Percentiles rank a stretch among this genome's conserved stretches.
These are phyloP conservation scores for Ceratobasidium sp. DNA, from an alignment of 1,284 basidiomycete genomes.

Conservation along the genomic window DNA sequence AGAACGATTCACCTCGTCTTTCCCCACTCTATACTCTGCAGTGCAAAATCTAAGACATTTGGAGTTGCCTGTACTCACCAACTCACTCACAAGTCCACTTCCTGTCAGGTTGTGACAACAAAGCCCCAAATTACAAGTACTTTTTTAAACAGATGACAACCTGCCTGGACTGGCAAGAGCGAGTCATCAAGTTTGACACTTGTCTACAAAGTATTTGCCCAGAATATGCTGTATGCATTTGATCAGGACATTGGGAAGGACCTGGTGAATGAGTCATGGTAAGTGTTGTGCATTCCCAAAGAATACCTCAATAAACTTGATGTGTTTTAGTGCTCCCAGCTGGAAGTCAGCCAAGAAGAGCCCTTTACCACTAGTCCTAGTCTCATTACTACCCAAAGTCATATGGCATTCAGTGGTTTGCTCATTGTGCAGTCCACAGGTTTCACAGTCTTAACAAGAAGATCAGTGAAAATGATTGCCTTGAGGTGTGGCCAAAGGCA, in stretches of 20 bases:
- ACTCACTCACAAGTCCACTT: no score
- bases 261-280: neutral
- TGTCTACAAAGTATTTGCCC: neutral
- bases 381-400: neutral
- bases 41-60: no score
- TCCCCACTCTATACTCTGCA: no score
- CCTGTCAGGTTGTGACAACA: no score
- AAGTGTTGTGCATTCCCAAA: neutral
- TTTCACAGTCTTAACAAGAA: neutral
- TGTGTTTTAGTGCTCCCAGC: neutral
- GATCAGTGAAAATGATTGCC: neutral
- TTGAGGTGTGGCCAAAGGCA: neutral
- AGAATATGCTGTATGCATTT: neutral
- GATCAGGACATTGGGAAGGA: neutral
- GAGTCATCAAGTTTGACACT: slow-evolving; percentile 17
- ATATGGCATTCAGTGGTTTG: neutral
- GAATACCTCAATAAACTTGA: neutral
- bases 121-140: slow-evolving; percentile 39
- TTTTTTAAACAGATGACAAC: slow-evolving; percentile 31
- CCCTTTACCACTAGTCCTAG: neutral
- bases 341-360: neutral
- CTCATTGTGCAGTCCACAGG: neutral
- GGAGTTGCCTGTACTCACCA: no score
- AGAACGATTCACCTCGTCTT: no score
- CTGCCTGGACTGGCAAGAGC: slow-evolving; percentile 36